These are phyloP conservation scores for Vitis cinerea DNA, from an alignment of 164 flowering plant genomes.

Conservation along the genomic window DNA sequence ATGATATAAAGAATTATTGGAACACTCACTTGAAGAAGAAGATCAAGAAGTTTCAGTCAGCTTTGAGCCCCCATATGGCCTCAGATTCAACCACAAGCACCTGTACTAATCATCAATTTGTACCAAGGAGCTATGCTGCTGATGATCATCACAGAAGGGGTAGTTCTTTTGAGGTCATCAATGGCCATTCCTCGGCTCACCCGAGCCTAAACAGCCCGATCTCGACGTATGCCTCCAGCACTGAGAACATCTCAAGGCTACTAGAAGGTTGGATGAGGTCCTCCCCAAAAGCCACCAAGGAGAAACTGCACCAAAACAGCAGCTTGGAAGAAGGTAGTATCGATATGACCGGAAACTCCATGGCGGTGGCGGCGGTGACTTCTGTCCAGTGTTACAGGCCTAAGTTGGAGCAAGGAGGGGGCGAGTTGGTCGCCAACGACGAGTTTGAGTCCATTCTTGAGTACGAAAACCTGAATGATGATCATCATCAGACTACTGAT, in stretches of 20 bases:
- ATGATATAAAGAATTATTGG: slow-evolving; percentile 6
- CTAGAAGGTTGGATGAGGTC: slow-evolving; percentile 11
- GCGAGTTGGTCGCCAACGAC: slow-evolving; percentile 38
- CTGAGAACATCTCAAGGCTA: slow-evolving; percentile 10
- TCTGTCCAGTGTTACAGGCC: background rate
- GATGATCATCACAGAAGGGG: background rate
- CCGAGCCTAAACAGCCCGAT: background rate
- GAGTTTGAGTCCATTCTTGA: slow-evolving; percentile 54
- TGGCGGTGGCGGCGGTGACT: background rate
- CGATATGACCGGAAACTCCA: background rate
- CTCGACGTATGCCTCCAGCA: slow-evolving; percentile 7
- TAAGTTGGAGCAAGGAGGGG: slow-evolving; percentile 7
- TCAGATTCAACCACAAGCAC: background rate
- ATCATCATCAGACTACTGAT: slow-evolving; percentile 42
- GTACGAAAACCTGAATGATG: slow-evolving; percentile 44
- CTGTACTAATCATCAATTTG: background rate
- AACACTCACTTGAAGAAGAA: slow-evolving; percentile 14
- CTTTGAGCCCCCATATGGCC: background rate
- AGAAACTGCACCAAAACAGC: background rate
- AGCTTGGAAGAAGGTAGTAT: too few relatives aligned
- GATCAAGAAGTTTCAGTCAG: slow-evolving; percentile 7
- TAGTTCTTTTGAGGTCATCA: background rate
- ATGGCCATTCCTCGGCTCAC: background rate
- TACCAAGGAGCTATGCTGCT: background rate
- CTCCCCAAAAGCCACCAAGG: background rate